Percentiles rank a stretch among this genome's conserved stretches.
phyloP scores from a whole-genome alignment of 2,329 filamentous ascomycete genomes.

The Cytospora mali region DNA sequence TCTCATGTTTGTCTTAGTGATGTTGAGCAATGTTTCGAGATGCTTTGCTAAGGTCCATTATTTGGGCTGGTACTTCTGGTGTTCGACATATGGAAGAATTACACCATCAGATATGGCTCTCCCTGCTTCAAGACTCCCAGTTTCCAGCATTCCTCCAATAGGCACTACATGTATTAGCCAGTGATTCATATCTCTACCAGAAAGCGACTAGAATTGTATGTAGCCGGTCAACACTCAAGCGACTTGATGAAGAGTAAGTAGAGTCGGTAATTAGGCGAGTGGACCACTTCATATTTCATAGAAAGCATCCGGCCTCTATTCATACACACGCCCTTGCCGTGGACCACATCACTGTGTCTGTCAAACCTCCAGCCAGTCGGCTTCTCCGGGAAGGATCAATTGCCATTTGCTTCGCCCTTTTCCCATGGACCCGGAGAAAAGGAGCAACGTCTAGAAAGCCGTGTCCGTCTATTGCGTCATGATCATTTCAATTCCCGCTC shows the following conservation, averaged over 20 bases:
- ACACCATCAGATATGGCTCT: too few relatives aligned
- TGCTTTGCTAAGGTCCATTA: too few relatives aligned
- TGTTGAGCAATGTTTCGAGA: not conserved
- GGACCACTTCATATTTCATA: not conserved
- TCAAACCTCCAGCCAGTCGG: not conserved
- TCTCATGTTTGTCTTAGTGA: not conserved
- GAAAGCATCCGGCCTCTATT: not conserved
- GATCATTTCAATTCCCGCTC: constrained; percentile 6
- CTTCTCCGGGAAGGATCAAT: not conserved
- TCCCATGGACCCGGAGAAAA: constrained; percentile 4
- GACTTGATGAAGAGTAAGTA: not conserved
- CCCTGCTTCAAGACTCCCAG: too few relatives aligned
- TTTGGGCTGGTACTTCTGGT: too few relatives aligned
- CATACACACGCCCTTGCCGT: not conserved
- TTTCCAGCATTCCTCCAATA: too few relatives aligned
- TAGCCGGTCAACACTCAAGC: not conserved
- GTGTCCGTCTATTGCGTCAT: constrained; percentile 25
- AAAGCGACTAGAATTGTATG: not conserved
- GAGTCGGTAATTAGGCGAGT: not conserved
- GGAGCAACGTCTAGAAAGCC: constrained; percentile 21
- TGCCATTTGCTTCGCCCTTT: not conserved
- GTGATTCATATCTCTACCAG: too few relatives aligned
- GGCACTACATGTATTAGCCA: too few relatives aligned
- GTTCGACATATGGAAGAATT: too few relatives aligned
- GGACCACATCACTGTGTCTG: not conserved